Base-by-base conservation (phyloP, 345 rosid species). In the Litchi chinensis region DNA sequence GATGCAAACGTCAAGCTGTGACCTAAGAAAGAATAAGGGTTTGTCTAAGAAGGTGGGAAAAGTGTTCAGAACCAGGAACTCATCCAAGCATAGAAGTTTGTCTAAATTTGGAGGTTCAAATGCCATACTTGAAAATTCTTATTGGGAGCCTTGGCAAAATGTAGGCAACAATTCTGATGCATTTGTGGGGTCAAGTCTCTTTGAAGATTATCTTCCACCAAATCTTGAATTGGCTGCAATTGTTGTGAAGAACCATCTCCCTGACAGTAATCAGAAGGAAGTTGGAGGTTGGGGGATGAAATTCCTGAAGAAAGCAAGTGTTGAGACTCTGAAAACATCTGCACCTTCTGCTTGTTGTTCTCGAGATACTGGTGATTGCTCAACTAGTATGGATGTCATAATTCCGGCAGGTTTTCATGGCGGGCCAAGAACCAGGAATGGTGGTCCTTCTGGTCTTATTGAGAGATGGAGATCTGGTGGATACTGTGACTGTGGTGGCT, bases 281-380 rank as follows among this genome's bases (percentile, higher is more conserved):
- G 82, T 73, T 74, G 97, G 94, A 77, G 99, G 99, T 21, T 96
- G 99, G 98, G 99, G 99, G 56, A 79, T 94, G 90, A 93, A 93
- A 62, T 96, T 96, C 82, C 95, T 94, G 74, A 87, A 79, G 86
- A 96, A 90, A 80, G 81, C 40, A 0, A 75, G 79, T 24, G 72
- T 52, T 44, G 82, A 82, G 37, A 22, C 79, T 39, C 39, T 18
- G 18, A 88, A 85, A 70, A 62, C 44, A 18, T 60, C 74, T 3
- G 80, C 64, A 71, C 76, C 63, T 77, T 84, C 83, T 78, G 81
- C 70, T 21, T 84, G 74, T 65, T 65, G 82, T 70, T 18, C 74
- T 56, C 73, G 62, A 18, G 74, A 71, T 66, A 60, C 83, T 13
- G 65, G 80, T 68, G 81, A 79, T 76, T 87, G 88, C 80, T 87